Percentiles rank a stretch among this genome's conserved stretches.
phyloP scores from a whole-genome alignment of 495 filamentous ascomycete species.

The Lepraria neglecta region DNA sequence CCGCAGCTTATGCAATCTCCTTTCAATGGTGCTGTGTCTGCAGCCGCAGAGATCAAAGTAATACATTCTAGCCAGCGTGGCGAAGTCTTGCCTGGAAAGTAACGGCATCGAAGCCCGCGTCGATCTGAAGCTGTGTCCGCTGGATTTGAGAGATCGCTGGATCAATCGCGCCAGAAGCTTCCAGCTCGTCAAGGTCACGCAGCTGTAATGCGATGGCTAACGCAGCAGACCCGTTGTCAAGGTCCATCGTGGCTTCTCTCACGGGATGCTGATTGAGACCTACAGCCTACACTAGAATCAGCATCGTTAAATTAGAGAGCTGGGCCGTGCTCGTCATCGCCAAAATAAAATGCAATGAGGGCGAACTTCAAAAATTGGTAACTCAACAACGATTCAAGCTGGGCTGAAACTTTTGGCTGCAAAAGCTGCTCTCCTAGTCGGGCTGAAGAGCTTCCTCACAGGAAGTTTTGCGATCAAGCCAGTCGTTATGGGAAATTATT shows the following conservation, averaged over 20 bases:
- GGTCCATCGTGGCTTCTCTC: background rate
- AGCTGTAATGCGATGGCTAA: background rate
- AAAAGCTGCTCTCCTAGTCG: too few relatives aligned
- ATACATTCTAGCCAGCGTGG: background rate
- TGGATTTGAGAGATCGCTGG: background rate
- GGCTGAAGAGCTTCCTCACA: too few relatives aligned
- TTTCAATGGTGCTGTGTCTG: background rate
- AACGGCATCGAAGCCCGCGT: background rate
- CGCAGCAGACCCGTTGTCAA: slow-evolving; percentile 5
- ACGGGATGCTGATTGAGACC: too few relatives aligned
- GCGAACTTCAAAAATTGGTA: background rate
- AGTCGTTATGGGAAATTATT: too few relatives aligned
- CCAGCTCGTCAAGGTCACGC: background rate
- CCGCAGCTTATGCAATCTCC: background rate
- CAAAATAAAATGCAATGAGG: background rate
- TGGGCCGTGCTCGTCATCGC: background rate
- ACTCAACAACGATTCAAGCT: too few relatives aligned
- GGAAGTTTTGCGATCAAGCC: too few relatives aligned
- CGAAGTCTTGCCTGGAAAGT: background rate
- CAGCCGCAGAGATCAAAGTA: background rate
- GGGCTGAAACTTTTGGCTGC: too few relatives aligned
- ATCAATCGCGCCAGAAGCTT: background rate
- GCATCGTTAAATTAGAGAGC: too few relatives aligned
- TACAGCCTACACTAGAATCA: too few relatives aligned
- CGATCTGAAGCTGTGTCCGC: background rate